Evolutionary conservation across 257 asterid species (phyloP).

Genomic region (Przewalskia tangutica): DNA sequence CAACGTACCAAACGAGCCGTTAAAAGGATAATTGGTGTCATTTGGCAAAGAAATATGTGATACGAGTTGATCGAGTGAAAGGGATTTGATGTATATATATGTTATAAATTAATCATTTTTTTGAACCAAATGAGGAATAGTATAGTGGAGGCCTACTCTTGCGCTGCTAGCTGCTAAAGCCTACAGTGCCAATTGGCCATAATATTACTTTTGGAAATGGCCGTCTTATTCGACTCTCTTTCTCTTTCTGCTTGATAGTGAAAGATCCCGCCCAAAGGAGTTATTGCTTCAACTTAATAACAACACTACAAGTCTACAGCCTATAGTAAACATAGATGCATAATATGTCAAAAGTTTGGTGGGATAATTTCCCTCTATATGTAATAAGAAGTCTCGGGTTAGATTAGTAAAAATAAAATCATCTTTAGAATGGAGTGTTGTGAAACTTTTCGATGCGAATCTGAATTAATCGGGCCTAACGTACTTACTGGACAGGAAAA

Average conservation of each 20-base stretch:
- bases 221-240: slow-evolving; percentile 5
- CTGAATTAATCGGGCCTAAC: no score
- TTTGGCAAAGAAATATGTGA: neutral
- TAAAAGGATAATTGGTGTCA: neutral
- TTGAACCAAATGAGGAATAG: neutral
- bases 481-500: no score
- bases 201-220: neutral
- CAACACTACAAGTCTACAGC: neutral
- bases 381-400: no score
- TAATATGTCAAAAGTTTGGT: neutral
- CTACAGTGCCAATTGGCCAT: neutral
- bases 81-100: neutral
- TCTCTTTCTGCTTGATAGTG: neutral
- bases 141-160: slow-evolving; percentile 5
- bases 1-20: no score
- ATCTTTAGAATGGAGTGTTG: no score
- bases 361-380: neutral
- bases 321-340: neutral
- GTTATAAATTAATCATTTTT: neutral
- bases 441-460: no score
- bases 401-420: no score
- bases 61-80: neutral
- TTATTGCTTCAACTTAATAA: neutral
- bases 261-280: neutral
- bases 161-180: neutral